Evolutionary conservation across 805 yeast species (phyloP), one percentile per base, ranked within the genome.

Genomic region (Metschnikowia anglica): DNA sequence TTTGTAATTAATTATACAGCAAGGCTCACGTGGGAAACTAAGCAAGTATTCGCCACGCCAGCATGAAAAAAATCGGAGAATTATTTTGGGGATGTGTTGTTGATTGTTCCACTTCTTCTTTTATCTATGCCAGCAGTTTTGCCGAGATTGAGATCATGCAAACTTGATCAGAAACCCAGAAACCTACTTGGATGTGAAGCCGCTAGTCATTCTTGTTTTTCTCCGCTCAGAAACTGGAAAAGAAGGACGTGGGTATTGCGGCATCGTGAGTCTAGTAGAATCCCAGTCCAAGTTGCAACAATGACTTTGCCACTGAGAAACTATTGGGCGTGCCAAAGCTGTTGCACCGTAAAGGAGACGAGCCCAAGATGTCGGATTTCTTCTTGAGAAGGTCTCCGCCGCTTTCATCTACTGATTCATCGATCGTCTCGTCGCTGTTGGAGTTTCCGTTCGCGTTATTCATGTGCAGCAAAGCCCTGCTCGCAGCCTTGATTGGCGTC

Each of bases 291-390:
- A 70, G 64, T 55, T 68, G 74, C 44, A 70, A 63, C 52, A 70
- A 67, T 17, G 73, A 67, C 54, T 68, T 70, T 28, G 76, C 76
- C 41, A 70, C 73, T 37, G 67, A 62, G 46, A 70, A 70, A 39
- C 72, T 65, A 54, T 68, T 70, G 38, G 76, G 76, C 16, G 76
- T 70, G n/a, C 72, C 72, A 41, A 68, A 66, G 34, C 58, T 56
- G 43, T 35, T 46, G 34, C 43, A 25, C 47, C 63, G 46, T 28
- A 65, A 50, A 4, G 74, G 74, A 33, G 72, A 66, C 10, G 68
- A 62, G 23, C 62, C 53, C 39, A 66, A 59, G 6, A 64, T 47
- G 41, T 61, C 56, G 41, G 51, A 52, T 26, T 44, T 44, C 25
- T 41, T 48, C 28, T 47, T 47, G 20, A 34, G 19, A 19, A 28